Conservation (phyloP, 2,329 filamentous ascomycete genomes). For the Colletotrichum plurivorum region DNA sequence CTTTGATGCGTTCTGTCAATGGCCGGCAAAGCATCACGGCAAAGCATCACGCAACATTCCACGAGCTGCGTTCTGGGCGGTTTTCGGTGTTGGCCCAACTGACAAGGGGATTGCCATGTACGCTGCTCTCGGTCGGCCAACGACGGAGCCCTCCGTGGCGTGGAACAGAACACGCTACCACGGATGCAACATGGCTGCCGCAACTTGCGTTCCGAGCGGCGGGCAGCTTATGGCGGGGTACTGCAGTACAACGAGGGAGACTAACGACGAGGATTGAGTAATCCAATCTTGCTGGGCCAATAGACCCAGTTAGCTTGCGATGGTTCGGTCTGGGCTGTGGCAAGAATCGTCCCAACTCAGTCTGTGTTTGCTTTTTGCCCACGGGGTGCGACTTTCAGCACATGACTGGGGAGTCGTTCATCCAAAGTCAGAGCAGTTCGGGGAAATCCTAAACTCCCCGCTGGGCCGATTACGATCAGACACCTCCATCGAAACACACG, state of each 20-base stretch:
- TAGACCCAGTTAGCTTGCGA: background rate
- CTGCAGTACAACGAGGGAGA: background rate
- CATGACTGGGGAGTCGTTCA: background rate
- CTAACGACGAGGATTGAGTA: background rate
- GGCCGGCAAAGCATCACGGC: background rate
- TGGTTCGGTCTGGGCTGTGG: background rate
- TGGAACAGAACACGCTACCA: background rate
- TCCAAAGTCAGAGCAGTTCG: too few species aligned
- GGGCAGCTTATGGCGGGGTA: background rate
- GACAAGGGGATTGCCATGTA: background rate
- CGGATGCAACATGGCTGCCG: background rate
- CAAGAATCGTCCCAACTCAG: background rate
- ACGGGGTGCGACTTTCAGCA: background rate
- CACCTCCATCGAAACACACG: too few species aligned
- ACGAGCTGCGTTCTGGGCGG: background rate
- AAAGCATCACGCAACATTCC: background rate
- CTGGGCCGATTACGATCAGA: too few species aligned
- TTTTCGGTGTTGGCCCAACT: background rate
- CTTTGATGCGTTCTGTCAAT: background rate
- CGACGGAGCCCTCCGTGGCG: background rate
- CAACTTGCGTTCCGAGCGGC: background rate
- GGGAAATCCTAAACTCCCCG: too few species aligned
- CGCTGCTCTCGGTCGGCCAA: background rate
- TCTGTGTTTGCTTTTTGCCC: too few species aligned
- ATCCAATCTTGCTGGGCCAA: conserved; percentile 2